Conservation (phyloP, 2,329 filamentous ascomycete genomes). For the Rutstroemia sp. region DNA sequence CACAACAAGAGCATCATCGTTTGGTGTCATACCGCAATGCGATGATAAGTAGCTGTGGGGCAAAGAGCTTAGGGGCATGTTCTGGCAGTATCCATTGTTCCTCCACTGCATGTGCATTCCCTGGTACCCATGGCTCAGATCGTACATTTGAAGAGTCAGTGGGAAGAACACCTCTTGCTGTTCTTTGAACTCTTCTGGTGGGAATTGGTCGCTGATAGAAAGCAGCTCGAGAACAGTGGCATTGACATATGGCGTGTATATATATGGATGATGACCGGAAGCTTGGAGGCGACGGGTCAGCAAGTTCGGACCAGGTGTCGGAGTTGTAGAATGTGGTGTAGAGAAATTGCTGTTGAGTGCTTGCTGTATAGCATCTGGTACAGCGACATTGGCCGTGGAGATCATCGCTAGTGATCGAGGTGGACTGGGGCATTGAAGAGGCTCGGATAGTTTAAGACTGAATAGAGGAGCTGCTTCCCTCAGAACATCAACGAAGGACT, state of each 20-base stretch:
- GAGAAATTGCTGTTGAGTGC: background rate
- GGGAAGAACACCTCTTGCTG: conserved; percentile 3
- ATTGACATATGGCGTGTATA: conserved; percentile 7
- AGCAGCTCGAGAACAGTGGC: background rate
- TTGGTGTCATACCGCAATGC: conserved; percentile 3
- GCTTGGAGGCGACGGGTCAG: conserved; percentile 1
- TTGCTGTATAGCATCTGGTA: background rate
- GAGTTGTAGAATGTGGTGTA: background rate
- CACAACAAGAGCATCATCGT: conserved; percentile 1
- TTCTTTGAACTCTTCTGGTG: background rate
- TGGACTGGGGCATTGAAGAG: background rate
- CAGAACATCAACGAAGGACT: background rate
- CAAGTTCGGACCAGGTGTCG: background rate
- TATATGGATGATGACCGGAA: conserved; percentile 6
- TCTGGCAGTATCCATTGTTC: background rate
- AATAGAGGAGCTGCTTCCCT: background rate
- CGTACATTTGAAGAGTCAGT: conserved; percentile 1
- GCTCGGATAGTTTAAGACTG: background rate
- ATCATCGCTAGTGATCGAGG: background rate
- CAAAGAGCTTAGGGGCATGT: background rate
- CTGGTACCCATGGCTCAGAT: background rate
- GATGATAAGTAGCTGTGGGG: background rate
- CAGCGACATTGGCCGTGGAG: background rate
- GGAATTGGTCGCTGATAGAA: background rate
- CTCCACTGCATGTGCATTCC: conserved; percentile 2